A percentile compares a stretch with the other conserved stretches of the same genome.
Evolutionary conservation across 306 rosid genomes (phyloP).

Genomic region (Dalbergia oliveri): DNA sequence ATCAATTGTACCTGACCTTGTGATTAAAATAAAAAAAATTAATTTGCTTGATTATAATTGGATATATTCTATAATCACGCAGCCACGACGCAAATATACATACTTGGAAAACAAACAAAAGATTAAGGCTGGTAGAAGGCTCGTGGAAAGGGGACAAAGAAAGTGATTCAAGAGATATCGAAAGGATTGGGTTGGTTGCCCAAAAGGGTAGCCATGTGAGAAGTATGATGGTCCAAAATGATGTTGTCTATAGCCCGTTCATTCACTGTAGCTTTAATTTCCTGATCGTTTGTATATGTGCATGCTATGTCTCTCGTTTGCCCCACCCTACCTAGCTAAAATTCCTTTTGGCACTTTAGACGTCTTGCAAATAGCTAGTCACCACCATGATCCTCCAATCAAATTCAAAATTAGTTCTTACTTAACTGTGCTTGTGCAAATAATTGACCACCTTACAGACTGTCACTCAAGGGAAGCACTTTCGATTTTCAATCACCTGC

Average conservation of each 20-base stretch:
- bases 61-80: background rate
- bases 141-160: conserved; percentile 57
- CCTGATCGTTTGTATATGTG: background rate
- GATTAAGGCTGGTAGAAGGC: background rate
- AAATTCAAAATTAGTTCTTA: background rate
- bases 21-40: too few relatives aligned
- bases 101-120: conserved; percentile 26
- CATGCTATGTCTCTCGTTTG: background rate
- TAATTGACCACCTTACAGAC: conserved; percentile 38
- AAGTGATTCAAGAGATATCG: conserved; percentile 42
- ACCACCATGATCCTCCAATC: background rate
- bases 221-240: conserved; percentile 58
- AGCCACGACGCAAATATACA: conserved; percentile 11
- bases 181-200: conserved; percentile 53
- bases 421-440: conserved; percentile 16
- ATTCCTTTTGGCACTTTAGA: background rate
- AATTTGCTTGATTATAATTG: background rate
- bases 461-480: conserved; percentile 7
- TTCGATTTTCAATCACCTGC: background rate
- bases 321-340: conserved; percentile 1
- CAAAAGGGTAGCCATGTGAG: conserved; percentile 62
- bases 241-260: conserved; percentile 51
- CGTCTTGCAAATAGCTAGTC: background rate
- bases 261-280: conserved; percentile 20
- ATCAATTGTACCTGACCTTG: too few relatives aligned